A percentile compares a stretch with the other conserved stretches of the same genome.
phyloP scores from a whole-genome alignment of 345 rosid species.

The Eucalyptus pauciflora region DNA sequence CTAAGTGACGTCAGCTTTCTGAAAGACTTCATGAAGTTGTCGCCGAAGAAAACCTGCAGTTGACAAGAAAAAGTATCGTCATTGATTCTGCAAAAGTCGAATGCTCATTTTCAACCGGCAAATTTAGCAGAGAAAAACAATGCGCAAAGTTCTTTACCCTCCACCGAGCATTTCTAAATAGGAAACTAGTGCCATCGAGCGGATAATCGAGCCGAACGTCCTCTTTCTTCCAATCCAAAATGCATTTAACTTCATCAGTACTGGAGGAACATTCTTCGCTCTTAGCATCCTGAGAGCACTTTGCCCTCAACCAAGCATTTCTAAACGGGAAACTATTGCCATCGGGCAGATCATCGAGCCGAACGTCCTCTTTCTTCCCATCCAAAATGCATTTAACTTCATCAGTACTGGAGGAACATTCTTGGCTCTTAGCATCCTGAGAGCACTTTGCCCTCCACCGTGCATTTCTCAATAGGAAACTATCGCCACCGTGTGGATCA shows the following conservation, averaged over 20 bases:
- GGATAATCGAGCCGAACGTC: slow-evolving; percentile 11
- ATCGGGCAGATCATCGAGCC: not conserved
- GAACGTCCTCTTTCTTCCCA: not conserved
- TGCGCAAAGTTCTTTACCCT: not conserved
- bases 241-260: not conserved
- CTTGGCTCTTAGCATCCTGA: not conserved
- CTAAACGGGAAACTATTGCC: not conserved
- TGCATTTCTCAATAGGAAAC: too few relatives aligned
- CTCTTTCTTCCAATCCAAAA: not conserved
- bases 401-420: not conserved
- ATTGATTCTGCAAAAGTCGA: too few relatives aligned
- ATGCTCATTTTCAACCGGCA: not conserved
- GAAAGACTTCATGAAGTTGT: slow-evolving; percentile 33
- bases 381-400: not conserved
- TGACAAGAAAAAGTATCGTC: not conserved
- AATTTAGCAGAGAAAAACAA: not conserved
- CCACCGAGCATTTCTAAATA: slow-evolving; percentile 5
- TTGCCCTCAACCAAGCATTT: not conserved
- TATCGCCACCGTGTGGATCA: too few relatives aligned
- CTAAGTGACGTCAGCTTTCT: slow-evolving; percentile 15
- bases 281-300: not conserved
- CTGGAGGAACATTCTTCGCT: not conserved
- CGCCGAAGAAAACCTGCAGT: slow-evolving; percentile 31
- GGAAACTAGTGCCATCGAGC: slow-evolving; percentile 2
- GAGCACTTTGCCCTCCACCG: not conserved